These are phyloP conservation scores for Leptographium wingfieldii DNA, from an alignment of 2,329 filamentous ascomycete species.

Conservation along the genomic window DNA sequence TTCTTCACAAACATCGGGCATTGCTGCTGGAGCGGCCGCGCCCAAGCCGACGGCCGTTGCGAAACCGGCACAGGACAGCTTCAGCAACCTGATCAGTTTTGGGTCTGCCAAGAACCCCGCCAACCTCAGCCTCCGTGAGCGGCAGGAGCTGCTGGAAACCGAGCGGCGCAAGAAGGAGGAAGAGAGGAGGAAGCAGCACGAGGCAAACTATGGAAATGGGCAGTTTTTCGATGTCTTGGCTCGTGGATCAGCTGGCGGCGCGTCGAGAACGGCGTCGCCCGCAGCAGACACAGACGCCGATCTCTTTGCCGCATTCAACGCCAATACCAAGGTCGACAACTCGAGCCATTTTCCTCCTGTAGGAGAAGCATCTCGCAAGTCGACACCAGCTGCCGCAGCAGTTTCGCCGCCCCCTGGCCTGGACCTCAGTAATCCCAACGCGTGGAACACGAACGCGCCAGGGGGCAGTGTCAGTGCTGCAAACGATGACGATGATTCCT, in stretches of 20 bases:
- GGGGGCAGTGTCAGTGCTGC: constrained; percentile 11
- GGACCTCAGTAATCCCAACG: constrained; percentile 39
- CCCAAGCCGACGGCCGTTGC: constrained; percentile 21
- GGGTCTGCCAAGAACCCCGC: constrained; percentile 43
- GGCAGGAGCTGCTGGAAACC: constrained; percentile 53
- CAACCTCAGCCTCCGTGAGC: constrained; percentile 67
- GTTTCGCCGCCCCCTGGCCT: constrained; percentile 24
- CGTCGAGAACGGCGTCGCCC: constrained; percentile 34
- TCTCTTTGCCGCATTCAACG: constrained; percentile 55
- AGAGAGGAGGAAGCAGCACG: constrained; percentile 56
- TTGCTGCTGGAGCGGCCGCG: constrained; percentile 23
- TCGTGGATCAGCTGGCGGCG: constrained; percentile 28
- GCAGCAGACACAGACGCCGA: constrained; percentile 42
- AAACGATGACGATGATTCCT: constrained; percentile 74
- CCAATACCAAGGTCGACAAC: constrained; percentile 54
- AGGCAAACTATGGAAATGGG: constrained; percentile 64
- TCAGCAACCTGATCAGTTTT: constrained; percentile 62
- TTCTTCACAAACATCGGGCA: constrained; percentile 34
- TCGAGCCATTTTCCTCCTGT: constrained; percentile 52
- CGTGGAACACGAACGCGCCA: constrained; percentile 34
- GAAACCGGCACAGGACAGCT: constrained; percentile 56
- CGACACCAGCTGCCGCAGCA: constrained; percentile 32
- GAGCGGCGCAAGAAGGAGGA: constrained; percentile 62
- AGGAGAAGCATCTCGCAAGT: constrained; percentile 25
- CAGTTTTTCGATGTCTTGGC: constrained; percentile 68